Conservation (phyloP, 768 basidiomycete genomes). For the Termitomyces sp. region DNA sequence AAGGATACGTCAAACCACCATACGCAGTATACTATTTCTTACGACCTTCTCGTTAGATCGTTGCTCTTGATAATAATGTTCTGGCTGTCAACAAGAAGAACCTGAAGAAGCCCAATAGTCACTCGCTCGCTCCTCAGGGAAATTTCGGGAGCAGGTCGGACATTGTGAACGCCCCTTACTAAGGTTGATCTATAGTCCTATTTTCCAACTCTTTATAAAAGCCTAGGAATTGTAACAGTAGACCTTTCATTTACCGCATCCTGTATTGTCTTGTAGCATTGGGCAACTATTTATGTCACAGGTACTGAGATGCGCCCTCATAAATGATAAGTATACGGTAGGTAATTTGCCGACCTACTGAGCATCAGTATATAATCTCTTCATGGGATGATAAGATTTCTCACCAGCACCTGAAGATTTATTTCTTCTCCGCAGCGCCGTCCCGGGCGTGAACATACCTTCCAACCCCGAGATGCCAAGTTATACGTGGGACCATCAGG, state of each 20-base stretch:
- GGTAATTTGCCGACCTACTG: background rate
- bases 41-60: constrained; percentile 52
- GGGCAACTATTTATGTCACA: background rate
- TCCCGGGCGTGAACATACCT: constrained; percentile 68
- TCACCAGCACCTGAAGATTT: constrained; percentile 1
- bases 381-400: background rate
- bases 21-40: background rate
- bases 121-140: constrained; percentile 50
- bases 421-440: constrained; percentile 22
- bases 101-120: constrained; percentile 75
- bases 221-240: constrained; percentile 12
- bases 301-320: background rate
- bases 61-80: constrained; percentile 92
- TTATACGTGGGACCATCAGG: constrained; percentile 61
- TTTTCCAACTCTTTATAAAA: constrained; percentile 3
- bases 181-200: constrained; percentile 5
- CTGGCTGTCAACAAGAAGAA: constrained; percentile 92
- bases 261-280: constrained; percentile 9
- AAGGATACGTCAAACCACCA: constrained; percentile 1
- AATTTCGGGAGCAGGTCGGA: constrained; percentile 45
- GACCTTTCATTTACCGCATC: constrained; percentile 5
- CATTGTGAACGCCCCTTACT: constrained; percentile 69
- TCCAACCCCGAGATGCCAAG: constrained; percentile 73
- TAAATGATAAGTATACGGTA: background rate
- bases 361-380: background rate